phyloP scores from a whole-genome alignment of 2,329 filamentous ascomycete genomes.

The Diaporthe aspalathi region DNA sequence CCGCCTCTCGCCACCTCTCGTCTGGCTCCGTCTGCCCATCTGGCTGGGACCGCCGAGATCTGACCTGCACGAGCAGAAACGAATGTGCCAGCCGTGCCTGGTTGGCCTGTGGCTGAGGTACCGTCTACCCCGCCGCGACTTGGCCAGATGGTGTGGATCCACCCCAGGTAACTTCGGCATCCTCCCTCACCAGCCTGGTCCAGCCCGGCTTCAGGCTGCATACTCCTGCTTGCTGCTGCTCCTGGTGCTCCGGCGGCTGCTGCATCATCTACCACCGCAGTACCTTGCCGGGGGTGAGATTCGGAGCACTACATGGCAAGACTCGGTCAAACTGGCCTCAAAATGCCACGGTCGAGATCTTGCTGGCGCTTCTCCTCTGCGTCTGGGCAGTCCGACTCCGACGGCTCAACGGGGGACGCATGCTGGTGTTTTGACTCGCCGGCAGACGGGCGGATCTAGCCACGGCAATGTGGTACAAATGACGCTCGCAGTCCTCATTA shows the following conservation, averaged over 20 bases:
- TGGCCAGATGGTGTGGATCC: not conserved
- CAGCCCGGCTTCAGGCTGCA: conserved; percentile 34
- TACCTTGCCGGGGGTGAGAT: not conserved
- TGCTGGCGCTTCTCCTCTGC: conserved; percentile 2
- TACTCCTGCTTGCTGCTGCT: conserved; percentile 5
- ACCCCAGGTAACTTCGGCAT: conserved; percentile 39
- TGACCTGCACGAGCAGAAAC: conserved; percentile 30
- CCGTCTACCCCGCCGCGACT: conserved; percentile 11
- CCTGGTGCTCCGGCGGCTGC: not conserved
- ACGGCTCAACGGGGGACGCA: conserved; percentile 15
- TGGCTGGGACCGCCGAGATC: conserved; percentile 38
- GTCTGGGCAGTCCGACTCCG: conserved; percentile 15
- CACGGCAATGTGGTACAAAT: conserved; percentile 9
- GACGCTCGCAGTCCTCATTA: conserved; percentile 7
- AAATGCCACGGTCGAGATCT: not conserved
- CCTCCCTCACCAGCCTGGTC: conserved; percentile 35
- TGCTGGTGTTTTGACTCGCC: conserved; percentile 19
- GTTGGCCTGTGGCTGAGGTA: conserved; percentile 8
- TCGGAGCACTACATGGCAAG: not conserved
- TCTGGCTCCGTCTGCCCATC: conserved; percentile 18
- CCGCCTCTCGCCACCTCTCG: conserved; percentile 16
- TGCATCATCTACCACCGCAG: not conserved
- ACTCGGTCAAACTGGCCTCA: not conserved
- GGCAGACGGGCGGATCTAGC: conserved; percentile 17
- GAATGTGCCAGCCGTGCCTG: conserved; percentile 18